These are phyloP conservation scores for Aureobasidium sp. DNA, from an alignment of 2,329 filamentous ascomycete species.

Conservation along the genomic window DNA sequence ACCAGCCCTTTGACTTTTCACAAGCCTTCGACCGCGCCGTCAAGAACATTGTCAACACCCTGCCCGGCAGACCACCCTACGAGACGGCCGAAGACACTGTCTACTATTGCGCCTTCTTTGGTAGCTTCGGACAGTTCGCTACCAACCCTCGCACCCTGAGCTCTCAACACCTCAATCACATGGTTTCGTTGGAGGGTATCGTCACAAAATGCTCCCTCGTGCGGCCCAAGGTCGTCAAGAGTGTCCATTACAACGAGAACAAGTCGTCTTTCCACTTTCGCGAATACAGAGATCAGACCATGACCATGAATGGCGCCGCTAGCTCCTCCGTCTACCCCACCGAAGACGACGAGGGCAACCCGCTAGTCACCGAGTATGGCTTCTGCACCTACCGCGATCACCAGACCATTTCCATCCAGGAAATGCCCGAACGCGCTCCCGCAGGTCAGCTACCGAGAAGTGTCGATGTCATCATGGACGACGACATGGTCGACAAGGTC, in stretches of 20 bases:
- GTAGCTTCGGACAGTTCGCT: conserved; percentile 88
- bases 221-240: conserved; percentile 91
- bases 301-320: conserved; percentile 78
- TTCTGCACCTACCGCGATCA: conserved; percentile 94
- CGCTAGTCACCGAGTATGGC: conserved; percentile 90
- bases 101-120: conserved; percentile 94
- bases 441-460: conserved; percentile 91
- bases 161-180: conserved; percentile 83
- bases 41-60: conserved; percentile 75
- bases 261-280: conserved; percentile 81
- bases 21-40: conserved; percentile 85
- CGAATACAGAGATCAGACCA: conserved; percentile 93
- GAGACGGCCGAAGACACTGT: conserved; percentile 67
- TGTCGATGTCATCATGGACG: conserved; percentile 93
- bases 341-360: conserved; percentile 87
- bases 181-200: conserved; percentile 96
- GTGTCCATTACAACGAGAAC: conserved; percentile 88
- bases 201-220: conserved; percentile 95
- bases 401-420: conserved; percentile 97
- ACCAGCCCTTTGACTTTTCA: conserved; percentile 79
- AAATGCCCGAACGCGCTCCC: conserved; percentile 96
- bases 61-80: conserved; percentile 65
- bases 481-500: conserved; percentile 87
- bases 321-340: conserved; percentile 91
- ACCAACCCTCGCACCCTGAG: conserved; percentile 92